A percentile compares a stretch with the other conserved stretches of the same genome.
Evolutionary conservation across 148 eudicot genomes (phyloP).

Genomic region (Chenopodium album): DNA sequence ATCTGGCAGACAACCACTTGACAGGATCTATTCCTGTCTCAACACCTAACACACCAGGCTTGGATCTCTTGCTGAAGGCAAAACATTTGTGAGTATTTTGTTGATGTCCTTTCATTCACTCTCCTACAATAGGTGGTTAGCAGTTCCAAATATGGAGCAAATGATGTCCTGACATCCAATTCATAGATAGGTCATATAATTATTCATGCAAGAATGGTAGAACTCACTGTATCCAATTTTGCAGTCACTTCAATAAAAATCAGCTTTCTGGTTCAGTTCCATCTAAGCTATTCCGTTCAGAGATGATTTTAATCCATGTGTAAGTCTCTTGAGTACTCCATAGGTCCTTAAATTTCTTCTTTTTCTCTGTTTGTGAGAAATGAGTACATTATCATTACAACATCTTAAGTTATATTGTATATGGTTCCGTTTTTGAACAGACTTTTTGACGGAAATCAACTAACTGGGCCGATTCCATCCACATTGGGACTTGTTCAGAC

Average conservation of each 20-base stretch:
- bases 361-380: neutral
- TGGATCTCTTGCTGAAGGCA: conserved; percentile 64
- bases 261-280: conserved; percentile 78
- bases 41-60: conserved; percentile 50
- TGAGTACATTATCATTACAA: neutral
- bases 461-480: conserved; percentile 66
- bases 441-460: conserved; percentile 70
- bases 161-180: neutral
- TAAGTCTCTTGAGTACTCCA: conserved; percentile 33
- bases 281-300: conserved; percentile 57
- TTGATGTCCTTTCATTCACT: neutral
- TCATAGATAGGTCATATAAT: neutral
- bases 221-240: conserved; percentile 17
- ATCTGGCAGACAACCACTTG: conserved; percentile 78
- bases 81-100: conserved; percentile 75
- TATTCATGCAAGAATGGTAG: neutral
- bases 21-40: conserved; percentile 79
- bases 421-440: conserved; percentile 34
- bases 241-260: conserved; percentile 92
- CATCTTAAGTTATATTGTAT: neutral
- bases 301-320: conserved; percentile 76
- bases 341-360: neutral
- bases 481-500: conserved; percentile 66
- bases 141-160: too few relatives aligned
- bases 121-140: too few relatives aligned